Evolutionary conservation across 2,329 filamentous ascomycete species (phyloP).

Genomic region (Trichoderma harzianum): DNA sequence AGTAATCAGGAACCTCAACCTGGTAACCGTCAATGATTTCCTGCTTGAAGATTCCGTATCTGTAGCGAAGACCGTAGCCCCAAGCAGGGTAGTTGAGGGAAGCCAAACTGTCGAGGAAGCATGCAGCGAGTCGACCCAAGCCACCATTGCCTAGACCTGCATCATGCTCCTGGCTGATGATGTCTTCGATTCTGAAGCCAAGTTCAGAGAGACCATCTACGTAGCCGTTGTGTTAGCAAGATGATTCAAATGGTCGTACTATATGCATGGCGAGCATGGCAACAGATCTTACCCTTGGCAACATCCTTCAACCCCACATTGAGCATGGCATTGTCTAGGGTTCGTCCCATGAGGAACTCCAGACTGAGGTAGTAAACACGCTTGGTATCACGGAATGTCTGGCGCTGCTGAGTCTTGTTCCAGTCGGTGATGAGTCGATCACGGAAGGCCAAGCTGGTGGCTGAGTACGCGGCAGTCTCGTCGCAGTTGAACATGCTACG

Average conservation of each 20-base stretch:
- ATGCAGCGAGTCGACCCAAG: slow-evolving; percentile 89
- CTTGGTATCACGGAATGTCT: slow-evolving; percentile 88
- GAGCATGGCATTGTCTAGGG: slow-evolving; percentile 97
- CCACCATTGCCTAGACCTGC: slow-evolving; percentile 95
- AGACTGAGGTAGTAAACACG: slow-evolving; percentile 95
- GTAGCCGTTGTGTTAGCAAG: not conserved
- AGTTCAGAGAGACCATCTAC: slow-evolving; percentile 80
- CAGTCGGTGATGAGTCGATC: slow-evolving; percentile 91
- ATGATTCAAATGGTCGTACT: too few species aligned
- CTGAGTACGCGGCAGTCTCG: slow-evolving; percentile 87
- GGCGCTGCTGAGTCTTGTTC: slow-evolving; percentile 97
- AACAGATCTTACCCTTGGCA: slow-evolving; percentile 60
- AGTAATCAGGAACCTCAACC: slow-evolving; percentile 97
- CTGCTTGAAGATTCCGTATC: slow-evolving; percentile 99
- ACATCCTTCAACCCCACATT: slow-evolving; percentile 86
- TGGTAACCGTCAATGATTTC: slow-evolving; percentile 98
- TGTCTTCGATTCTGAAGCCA: slow-evolving; percentile 94
- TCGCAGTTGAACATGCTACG: slow-evolving; percentile 98
- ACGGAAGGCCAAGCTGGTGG: slow-evolving; percentile 85
- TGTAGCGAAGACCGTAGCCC: slow-evolving; percentile 94
- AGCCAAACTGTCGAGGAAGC: slow-evolving; percentile 93
- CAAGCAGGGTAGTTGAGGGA: slow-evolving; percentile 94
- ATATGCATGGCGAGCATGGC: not conserved
- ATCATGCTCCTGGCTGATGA: slow-evolving; percentile 92
- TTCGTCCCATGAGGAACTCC: slow-evolving; percentile 95